Conservation (phyloP, 1,284 basidiomycete genomes). For the Nidula niveotomentosa region DNA sequence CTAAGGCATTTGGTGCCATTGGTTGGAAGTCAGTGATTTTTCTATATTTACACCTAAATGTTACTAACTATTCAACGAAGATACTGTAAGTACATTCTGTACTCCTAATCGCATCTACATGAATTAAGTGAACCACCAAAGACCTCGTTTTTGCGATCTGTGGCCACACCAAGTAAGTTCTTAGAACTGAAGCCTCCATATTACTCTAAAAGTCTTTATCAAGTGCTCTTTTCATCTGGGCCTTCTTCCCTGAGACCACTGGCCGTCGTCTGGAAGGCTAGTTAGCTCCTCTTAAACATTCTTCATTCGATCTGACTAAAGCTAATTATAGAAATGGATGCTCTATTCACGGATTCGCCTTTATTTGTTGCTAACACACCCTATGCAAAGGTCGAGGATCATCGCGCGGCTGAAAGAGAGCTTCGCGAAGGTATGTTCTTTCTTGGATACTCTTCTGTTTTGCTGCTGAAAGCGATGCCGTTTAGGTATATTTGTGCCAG, state of each 20-base stretch:
- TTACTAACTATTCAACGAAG: slow-evolving; percentile 19
- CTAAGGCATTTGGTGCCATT: slow-evolving; percentile 47
- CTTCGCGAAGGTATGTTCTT: slow-evolving; percentile 32
- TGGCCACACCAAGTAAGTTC: slow-evolving; percentile 50
- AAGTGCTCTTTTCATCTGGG: slow-evolving; percentile 56
- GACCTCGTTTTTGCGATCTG: slow-evolving; percentile 62
- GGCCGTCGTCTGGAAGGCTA: slow-evolving; percentile 46
- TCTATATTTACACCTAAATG: background rate
- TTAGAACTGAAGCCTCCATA: background rate
- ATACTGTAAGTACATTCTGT: slow-evolving; percentile 13
- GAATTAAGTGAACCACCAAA: slow-evolving; percentile 2
- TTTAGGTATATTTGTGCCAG: slow-evolving; percentile 27
- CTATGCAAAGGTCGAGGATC: slow-evolving; percentile 34
- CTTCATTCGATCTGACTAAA: background rate
- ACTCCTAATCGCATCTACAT: background rate
- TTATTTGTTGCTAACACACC: slow-evolving; percentile 48
- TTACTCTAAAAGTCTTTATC: background rate
- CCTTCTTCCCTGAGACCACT: slow-evolving; percentile 45
- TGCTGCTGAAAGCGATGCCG: background rate
- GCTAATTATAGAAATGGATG: slow-evolving; percentile 48
- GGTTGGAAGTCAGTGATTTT: slow-evolving; percentile 38
- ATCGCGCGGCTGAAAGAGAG: slow-evolving; percentile 43
- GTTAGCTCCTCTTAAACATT: background rate
- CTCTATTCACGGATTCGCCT: slow-evolving; percentile 47
- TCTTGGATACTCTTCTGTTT: background rate